phyloP scores from a whole-genome alignment of 1,284 basidiomycete species.

The Anthracocystis panici-leucophaei region DNA sequence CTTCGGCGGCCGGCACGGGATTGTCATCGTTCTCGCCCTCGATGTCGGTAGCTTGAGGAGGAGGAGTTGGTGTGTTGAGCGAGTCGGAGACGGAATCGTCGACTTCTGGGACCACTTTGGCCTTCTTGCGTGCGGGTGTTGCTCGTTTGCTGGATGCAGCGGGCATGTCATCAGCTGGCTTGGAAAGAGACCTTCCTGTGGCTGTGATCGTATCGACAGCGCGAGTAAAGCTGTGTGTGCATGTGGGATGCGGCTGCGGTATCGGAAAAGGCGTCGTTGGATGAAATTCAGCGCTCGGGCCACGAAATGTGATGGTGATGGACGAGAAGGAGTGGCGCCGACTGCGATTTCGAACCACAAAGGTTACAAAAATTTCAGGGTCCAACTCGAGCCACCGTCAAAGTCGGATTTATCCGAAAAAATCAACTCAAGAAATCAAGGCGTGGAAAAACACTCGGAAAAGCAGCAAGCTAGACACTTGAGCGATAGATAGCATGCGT shows the following conservation, averaged over 20 bases:
- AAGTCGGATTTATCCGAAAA: too few species aligned
- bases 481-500: too few species aligned
- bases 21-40: neutral
- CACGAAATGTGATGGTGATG: neutral
- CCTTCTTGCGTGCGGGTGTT: slow-evolving; percentile 27
- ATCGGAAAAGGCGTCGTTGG: too few species aligned
- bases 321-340: neutral
- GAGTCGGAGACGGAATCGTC: neutral
- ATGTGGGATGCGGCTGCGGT: neutral
- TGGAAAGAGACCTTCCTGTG: neutral
- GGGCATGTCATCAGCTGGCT: slow-evolving; percentile 15
- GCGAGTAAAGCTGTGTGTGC: neutral
- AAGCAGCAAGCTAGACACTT: too few species aligned
- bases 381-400: too few species aligned
- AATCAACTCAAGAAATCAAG: too few species aligned
- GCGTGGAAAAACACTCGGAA: too few species aligned
- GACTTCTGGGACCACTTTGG: slow-evolving; percentile 10
- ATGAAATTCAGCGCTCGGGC: neutral
- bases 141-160: slow-evolving; percentile 13
- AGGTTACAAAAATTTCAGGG: too few species aligned
- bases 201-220: too few species aligned
- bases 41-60: neutral
- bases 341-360: too few species aligned
- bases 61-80: neutral
- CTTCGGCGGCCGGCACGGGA: neutral